Evolutionary conservation across 805 yeast species (phyloP).

Genomic region (Cyberlindnera suaveolens): DNA sequence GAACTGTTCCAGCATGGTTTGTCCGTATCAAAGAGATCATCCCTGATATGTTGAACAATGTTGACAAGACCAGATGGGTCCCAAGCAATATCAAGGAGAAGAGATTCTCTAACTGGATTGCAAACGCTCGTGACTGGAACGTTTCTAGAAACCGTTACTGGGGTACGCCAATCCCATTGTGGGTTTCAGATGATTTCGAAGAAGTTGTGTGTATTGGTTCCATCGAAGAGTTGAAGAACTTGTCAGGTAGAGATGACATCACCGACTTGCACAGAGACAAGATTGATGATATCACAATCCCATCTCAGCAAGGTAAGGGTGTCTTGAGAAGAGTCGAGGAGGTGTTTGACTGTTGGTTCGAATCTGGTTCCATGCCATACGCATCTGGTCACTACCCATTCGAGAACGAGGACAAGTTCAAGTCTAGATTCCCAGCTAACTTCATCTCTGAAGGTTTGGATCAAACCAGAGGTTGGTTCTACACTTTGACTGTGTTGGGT

Average conservation of each 20-base stretch:
- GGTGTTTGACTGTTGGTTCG: constrained; percentile 99
- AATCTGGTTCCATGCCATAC: constrained; percentile 98
- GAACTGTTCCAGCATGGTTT: constrained; percentile 98
- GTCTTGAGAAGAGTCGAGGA: constrained; percentile 85
- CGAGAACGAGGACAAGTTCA: constrained; percentile 69
- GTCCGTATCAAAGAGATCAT: constrained; percentile 82
- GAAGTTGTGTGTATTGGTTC: constrained; percentile 94
- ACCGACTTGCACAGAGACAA: constrained; percentile 91
- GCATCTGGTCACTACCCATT: constrained; percentile 97
- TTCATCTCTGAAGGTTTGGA: constrained; percentile 98
- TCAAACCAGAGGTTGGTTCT: constrained; percentile 99
- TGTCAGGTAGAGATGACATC: constrained; percentile 76
- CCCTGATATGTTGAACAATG: constrained; percentile 84
- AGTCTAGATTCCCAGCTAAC: constrained; percentile 85
- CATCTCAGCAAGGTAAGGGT: constrained; percentile 87
- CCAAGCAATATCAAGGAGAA: constrained; percentile 87
- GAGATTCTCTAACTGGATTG: constrained; percentile 96
- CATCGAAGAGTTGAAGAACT: constrained; percentile 73
- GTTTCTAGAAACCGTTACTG: constrained; percentile 97
- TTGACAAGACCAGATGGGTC: constrained; percentile 89
- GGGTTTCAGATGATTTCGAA: constrained; percentile 92
- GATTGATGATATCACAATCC: constrained; percentile 89
- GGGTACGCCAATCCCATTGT: constrained; percentile 99
- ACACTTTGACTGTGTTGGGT: constrained; percentile 92
- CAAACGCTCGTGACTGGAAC: constrained; percentile 99